Conservation (phyloP, 2,329 filamentous ascomycete genomes). For the Samsoniella hepiali region DNA sequence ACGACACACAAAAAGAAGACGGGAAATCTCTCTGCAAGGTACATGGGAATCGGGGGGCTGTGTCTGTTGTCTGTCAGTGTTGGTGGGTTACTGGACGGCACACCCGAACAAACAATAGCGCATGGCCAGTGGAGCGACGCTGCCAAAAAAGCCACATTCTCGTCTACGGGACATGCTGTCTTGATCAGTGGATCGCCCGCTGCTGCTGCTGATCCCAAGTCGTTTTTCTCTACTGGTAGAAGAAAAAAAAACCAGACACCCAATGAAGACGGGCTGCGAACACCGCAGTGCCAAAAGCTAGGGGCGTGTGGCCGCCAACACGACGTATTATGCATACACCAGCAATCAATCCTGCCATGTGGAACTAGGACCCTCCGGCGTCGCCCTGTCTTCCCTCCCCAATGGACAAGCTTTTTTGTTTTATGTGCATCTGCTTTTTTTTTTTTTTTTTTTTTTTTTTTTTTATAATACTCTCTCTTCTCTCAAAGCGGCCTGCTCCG, state of each 20-base stretch:
- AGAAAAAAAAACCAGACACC: neutral
- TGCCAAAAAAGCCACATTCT: neutral
- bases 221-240: neutral
- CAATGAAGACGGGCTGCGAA: neutral
- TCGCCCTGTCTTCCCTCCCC: neutral
- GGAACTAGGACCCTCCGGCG: neutral
- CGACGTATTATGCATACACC: neutral
- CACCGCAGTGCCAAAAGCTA: neutral
- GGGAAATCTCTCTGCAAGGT: neutral
- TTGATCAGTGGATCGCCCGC: conserved; percentile 8
- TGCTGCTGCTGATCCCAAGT: neutral
- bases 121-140: neutral
- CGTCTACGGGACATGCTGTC: conserved; percentile 12
- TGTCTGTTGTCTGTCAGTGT: neutral
- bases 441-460: neutral
- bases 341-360: neutral
- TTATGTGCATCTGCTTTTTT: neutral
- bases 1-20: neutral
- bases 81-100: neutral
- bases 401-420: neutral
- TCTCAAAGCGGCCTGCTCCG: too few relatives aligned
- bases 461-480: neutral
- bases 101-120: neutral
- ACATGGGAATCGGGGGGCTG: neutral
- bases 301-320: conserved; percentile 1